These are phyloP conservation scores for Zygosaccharomyces sapae DNA, from an alignment of 1,139 yeast genomes.

Conservation along the genomic window DNA sequence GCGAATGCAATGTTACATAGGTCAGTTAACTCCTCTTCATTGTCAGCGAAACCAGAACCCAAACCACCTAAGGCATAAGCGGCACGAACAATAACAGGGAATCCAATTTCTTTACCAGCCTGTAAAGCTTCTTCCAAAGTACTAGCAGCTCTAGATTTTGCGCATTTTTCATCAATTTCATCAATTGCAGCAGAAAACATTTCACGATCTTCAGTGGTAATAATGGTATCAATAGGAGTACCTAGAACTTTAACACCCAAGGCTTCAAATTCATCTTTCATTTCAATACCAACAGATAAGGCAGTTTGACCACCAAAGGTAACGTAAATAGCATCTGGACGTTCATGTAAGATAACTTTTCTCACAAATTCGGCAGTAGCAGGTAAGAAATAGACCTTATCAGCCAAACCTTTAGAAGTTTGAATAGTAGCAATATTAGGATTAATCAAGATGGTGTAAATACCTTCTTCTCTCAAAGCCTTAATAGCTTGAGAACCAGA, in stretches of 20 bases:
- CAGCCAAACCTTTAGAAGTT: constrained; percentile 96
- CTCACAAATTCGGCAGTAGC: constrained; percentile 95
- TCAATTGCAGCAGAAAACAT: constrained; percentile 91
- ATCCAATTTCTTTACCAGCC: constrained; percentile 85
- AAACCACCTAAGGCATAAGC: constrained; percentile 97
- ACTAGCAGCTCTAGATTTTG: constrained; percentile 82
- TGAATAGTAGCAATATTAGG: constrained; percentile 98
- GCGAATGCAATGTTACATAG: constrained; percentile 92
- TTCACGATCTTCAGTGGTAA: constrained; percentile 97
- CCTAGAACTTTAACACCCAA: constrained; percentile 94
- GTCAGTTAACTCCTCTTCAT: constrained; percentile 74
- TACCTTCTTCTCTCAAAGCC: constrained; percentile 96
- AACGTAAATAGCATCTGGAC: constrained; percentile 94
- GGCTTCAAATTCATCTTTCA: constrained; percentile 89
- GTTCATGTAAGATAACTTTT: constrained; percentile 88
- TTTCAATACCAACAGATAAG: constrained; percentile 86
- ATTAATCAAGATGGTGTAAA: constrained; percentile 88
- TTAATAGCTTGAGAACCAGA: constrained; percentile 94
- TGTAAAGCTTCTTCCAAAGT: constrained; percentile 72
- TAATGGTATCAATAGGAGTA: constrained; percentile 92
- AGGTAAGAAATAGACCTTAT: constrained; percentile 94
- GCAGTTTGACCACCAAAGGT: constrained; percentile 99
- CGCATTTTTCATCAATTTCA: constrained; percentile 91
- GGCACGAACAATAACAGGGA: constrained; percentile 96
- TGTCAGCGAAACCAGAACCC: constrained; percentile 97